Evolutionary conservation across 2,329 filamentous ascomycete genomes (phyloP), one percentile per base, ranked within the genome.

Genomic region (Aspergillus glaucus): DNA sequence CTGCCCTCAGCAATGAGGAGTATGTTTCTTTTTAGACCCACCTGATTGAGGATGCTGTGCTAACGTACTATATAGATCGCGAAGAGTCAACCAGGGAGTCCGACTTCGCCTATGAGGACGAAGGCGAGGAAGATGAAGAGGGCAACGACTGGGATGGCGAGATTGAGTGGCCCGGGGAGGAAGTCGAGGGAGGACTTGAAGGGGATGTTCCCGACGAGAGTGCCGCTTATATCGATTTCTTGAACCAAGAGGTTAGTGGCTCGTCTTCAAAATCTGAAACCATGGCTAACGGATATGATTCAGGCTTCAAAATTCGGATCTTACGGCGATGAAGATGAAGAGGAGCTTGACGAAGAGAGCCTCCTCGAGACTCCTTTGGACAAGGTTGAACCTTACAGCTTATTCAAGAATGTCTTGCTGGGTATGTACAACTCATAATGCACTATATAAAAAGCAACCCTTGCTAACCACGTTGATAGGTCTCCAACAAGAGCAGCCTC

Each of bases 291-390:
- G 8, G 6, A 12, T 46, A 42, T 30, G 39, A n/a, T 49, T 4
- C 56, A 88, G 84, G 89, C 90, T 10, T 85, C 89, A 61, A 94
- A 93, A 67, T 92, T 93, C 67, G 84, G 85, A 54, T 80, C 84
- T 15, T 78, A 85, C 24, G 77, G 80, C 14, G 82, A 85, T 44
- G 88, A 88, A 30, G 90, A 95, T 22, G 90, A 95, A 48, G 91
- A 95, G 47, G 84, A 96, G 42, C 82, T 94, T 15, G 92, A 97
- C 68, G 93, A 97, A 62, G 92, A 91, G 66, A 87, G 88, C 50
- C 77, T 97, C 45, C 81, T 98, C 2, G 93, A 98, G 70, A 95
- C 92, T 10, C 91, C 92, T 14, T 78, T 98, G 21, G 93, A 98
- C 70, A 93, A 93, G 73, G 79, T 98, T 53, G 93, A 98, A 72